Evolutionary conservation across 2,329 filamentous ascomycete genomes (phyloP).

Genomic region (Aspergillus transmontanensis): DNA sequence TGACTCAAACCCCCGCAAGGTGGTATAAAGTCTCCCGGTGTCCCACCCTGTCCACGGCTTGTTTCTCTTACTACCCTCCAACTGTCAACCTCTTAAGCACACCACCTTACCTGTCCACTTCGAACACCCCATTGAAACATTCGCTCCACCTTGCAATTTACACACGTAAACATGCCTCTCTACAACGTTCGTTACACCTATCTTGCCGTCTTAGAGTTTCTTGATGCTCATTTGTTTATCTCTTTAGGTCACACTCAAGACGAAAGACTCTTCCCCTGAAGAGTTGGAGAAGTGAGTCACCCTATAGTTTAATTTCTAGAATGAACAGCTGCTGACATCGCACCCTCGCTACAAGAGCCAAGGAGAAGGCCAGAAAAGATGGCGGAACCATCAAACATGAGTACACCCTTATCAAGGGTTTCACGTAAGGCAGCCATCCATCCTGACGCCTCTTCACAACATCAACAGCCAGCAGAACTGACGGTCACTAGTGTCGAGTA

Average conservation of each 20-base stretch:
- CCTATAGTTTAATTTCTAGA: background rate
- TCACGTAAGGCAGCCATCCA: slow-evolving; percentile 67
- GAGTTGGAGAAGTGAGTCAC: slow-evolving; percentile 68
- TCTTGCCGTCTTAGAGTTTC: background rate
- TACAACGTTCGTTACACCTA: slow-evolving; percentile 37
- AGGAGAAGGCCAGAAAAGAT: slow-evolving; percentile 71
- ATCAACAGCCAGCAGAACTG: slow-evolving; percentile 7
- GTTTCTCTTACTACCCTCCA: slow-evolving; percentile 1
- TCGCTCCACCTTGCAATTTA: background rate
- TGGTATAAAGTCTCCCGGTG: slow-evolving; percentile 14
- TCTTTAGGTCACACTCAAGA: slow-evolving; percentile 75
- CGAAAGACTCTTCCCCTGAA: slow-evolving; percentile 62
- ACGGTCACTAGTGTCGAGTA: slow-evolving; percentile 66
- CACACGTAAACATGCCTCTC: slow-evolving; percentile 37
- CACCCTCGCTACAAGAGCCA: slow-evolving; percentile 59
- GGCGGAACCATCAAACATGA: slow-evolving; percentile 84
- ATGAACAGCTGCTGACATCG: background rate
- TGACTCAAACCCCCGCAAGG: slow-evolving; percentile 12
- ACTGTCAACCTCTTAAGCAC: background rate
- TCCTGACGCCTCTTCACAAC: background rate
- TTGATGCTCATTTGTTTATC: slow-evolving; percentile 2
- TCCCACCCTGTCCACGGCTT: slow-evolving; percentile 10
- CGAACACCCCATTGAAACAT: background rate
- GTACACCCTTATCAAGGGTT: slow-evolving; percentile 86
- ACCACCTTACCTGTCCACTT: background rate